Evolutionary conservation across 2,329 filamentous ascomycete species (phyloP).

Genomic region (Parastagonospora nodorum): DNA sequence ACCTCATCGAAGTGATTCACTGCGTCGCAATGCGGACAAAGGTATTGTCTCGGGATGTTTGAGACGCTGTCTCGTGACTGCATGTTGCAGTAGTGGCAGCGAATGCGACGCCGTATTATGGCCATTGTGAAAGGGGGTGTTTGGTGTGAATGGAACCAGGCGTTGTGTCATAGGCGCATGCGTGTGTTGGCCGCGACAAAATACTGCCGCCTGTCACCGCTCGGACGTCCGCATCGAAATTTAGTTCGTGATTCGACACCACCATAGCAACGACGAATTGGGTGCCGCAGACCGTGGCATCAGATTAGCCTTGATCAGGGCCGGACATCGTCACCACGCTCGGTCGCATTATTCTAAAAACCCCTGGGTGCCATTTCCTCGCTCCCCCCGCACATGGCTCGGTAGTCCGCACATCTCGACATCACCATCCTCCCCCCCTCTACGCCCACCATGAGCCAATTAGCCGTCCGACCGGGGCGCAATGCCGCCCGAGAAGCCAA

Average conservation of each 20-base stretch:
- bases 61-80: slow-evolving; percentile 26
- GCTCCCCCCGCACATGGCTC: slow-evolving; percentile 24
- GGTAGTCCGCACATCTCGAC: slow-evolving; percentile 28
- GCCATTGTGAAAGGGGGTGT: slow-evolving; percentile 27
- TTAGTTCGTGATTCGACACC: slow-evolving; percentile 10
- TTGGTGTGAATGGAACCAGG: slow-evolving; percentile 1
- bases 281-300: not conserved
- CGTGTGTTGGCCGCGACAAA: not conserved
- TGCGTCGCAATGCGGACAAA: slow-evolving; percentile 72
- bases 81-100: slow-evolving; percentile 43
- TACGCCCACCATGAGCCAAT: slow-evolving; percentile 50
- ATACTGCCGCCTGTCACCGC: slow-evolving; percentile 25
- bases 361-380: not conserved
- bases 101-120: slow-evolving; percentile 40
- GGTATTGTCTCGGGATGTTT: slow-evolving; percentile 29
- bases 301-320: not conserved
- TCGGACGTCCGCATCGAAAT: slow-evolving; percentile 18
- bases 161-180: slow-evolving; percentile 13
- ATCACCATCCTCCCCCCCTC: slow-evolving; percentile 50
- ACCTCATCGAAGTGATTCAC: slow-evolving; percentile 90
- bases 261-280: not conserved
- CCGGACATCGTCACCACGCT: not conserved
- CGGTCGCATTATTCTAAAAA: not conserved
- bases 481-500: slow-evolving; percentile 36
- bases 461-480: slow-evolving; percentile 27